Conservation (phyloP, 371 early-diverging fungal genomes). For the Rhizopus sp. region DNA sequence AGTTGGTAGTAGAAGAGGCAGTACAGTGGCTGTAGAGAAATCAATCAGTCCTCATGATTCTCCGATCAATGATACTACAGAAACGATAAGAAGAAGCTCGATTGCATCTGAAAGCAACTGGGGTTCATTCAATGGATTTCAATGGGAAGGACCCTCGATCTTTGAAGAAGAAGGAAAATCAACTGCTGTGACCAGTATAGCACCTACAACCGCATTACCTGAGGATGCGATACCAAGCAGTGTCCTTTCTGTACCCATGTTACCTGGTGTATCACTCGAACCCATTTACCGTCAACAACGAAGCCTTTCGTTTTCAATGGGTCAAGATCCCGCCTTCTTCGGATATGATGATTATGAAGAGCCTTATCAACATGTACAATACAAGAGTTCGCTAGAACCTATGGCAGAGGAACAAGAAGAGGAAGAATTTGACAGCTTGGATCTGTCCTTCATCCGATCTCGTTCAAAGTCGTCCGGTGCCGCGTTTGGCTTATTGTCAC, state of each 20-base stretch:
- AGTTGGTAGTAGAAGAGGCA: slow-evolving; percentile 36
- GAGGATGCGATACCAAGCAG: slow-evolving; percentile 10
- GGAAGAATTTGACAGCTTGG: slow-evolving; percentile 19
- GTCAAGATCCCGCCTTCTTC: slow-evolving; percentile 47
- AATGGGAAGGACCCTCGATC: slow-evolving; percentile 46
- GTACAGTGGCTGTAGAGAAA: slow-evolving; percentile 17
- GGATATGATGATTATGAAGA: slow-evolving; percentile 46
- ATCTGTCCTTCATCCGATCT: slow-evolving; percentile 30
- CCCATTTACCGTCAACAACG: slow-evolving; percentile 52
- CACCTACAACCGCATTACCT: slow-evolving; percentile 4
- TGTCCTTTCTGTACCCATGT: slow-evolving; percentile 47
- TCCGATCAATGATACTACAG: slow-evolving; percentile 17
- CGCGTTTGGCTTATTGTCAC: slow-evolving; percentile 43
- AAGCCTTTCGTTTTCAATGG: slow-evolving; percentile 53
- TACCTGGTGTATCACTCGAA: slow-evolving; percentile 40
- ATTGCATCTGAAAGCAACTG: slow-evolving; percentile 28
- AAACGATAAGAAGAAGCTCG: slow-evolving; percentile 17
- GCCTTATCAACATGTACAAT: slow-evolving; percentile 12
- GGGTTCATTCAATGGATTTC: slow-evolving; percentile 50
- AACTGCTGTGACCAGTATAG: slow-evolving; percentile 6
- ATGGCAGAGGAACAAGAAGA: slow-evolving; percentile 49
- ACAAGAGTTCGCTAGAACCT: slow-evolving; percentile 34
- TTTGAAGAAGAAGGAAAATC: slow-evolving; percentile 32
- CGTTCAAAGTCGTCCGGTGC: slow-evolving; percentile 54
- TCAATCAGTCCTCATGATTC: slow-evolving; percentile 18